A percentile compares a stretch with the other conserved stretches of the same genome.
Conservation (phyloP, 2,329 filamentous ascomycete species). For the Colletotrichum tropicale region DNA sequence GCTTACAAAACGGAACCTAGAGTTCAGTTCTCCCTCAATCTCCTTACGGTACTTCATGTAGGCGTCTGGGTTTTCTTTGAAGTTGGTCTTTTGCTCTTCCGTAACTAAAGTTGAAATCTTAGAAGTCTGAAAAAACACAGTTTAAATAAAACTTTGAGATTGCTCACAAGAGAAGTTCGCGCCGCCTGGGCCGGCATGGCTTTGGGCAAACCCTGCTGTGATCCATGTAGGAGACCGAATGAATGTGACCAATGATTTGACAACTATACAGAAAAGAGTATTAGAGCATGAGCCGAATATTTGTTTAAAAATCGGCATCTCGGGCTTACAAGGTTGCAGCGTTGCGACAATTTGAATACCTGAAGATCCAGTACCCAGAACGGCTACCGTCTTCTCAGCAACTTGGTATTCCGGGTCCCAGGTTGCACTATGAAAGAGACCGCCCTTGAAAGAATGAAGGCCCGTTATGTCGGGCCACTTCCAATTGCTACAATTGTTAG, state of each 20-base stretch:
- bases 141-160: not conserved
- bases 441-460: not conserved
- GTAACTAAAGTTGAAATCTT: not conserved
- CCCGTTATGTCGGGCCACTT: not conserved
- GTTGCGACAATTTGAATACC: not conserved
- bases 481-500: not conserved
- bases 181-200: not conserved
- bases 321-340: not conserved
- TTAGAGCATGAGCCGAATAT: not conserved
- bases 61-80: not conserved
- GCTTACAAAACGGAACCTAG: not conserved
- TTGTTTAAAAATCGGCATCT: not conserved
- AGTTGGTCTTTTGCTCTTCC: not conserved
- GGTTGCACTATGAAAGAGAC: not conserved
- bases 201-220: not conserved
- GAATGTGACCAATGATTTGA: not conserved
- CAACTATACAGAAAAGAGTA: not conserved
- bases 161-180: not conserved
- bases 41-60: not conserved
- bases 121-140: not conserved
- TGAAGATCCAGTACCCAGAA: not conserved
- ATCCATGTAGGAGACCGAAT: not conserved
- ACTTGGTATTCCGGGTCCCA: not conserved
- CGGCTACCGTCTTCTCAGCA: not conserved
- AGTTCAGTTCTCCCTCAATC: not conserved